Conservation (phyloP, 2,329 filamentous ascomycete genomes). For the Trichoderma pleuroti region DNA sequence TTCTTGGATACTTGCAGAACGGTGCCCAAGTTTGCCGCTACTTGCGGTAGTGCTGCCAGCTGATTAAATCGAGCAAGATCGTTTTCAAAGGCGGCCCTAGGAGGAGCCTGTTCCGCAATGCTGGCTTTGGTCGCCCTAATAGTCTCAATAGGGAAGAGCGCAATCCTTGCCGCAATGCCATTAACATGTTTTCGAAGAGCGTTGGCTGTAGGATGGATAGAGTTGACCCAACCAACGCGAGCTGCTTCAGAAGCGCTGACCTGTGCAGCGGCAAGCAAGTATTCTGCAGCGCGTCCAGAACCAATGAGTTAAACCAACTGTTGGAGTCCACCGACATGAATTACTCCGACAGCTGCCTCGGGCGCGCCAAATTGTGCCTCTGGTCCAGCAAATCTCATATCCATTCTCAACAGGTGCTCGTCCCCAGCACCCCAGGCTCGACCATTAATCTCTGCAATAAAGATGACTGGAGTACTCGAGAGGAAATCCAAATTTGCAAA, state of each 20-base stretch:
- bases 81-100: not conserved
- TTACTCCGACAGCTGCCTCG: not conserved
- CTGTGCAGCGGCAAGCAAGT: not conserved
- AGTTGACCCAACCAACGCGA: not conserved
- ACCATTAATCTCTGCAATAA: slow-evolving; percentile 1
- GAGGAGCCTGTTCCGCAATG: not conserved
- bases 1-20: not conserved
- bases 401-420: not conserved
- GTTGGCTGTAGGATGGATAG: not conserved
- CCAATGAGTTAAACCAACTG: slow-evolving; percentile 1
- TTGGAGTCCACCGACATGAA: slow-evolving; percentile 8
- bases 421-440: slow-evolving; percentile 1
- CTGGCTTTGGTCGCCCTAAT: not conserved
- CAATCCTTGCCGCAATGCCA: not conserved
- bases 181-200: not conserved
- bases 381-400: not conserved
- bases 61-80: not conserved
- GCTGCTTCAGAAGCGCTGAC: not conserved
- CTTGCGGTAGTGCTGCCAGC: not conserved
- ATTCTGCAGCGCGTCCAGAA: not conserved
- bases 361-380: not conserved
- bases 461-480: slow-evolving; percentile 1
- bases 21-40: not conserved
- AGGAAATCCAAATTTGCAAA: slow-evolving; percentile 1
- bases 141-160: not conserved